Percentiles rank a stretch among this genome's conserved stretches.
Conservation (phyloP, 2,329 filamentous ascomycete genomes). For the Ceratocystis cacaofunesta region DNA sequence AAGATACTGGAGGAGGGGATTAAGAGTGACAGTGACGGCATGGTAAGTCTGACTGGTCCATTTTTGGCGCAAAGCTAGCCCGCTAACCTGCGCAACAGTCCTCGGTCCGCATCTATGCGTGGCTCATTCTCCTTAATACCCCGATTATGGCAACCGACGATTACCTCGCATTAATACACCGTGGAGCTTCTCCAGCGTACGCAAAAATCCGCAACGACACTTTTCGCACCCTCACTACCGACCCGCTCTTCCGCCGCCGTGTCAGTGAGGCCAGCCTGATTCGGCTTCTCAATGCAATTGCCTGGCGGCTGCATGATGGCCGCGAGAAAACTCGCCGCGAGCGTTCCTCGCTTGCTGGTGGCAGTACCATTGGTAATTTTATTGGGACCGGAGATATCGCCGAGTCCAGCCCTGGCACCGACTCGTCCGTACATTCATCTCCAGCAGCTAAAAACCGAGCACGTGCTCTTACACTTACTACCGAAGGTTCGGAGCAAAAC, state of each 20-base stretch:
- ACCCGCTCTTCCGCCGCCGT: slow-evolving; percentile 88
- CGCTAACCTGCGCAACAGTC: slow-evolving; percentile 41
- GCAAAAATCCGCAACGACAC: slow-evolving; percentile 97
- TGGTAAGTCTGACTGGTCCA: slow-evolving; percentile 39
- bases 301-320: slow-evolving; percentile 81
- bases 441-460: slow-evolving; percentile 33
- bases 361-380: slow-evolving; percentile 20
- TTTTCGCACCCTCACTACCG: slow-evolving; percentile 88
- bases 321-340: slow-evolving; percentile 34
- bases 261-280: slow-evolving; percentile 94
- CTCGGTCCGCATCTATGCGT: slow-evolving; percentile 82
- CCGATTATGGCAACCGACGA: slow-evolving; percentile 71
- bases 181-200: slow-evolving; percentile 86
- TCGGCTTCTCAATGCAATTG: slow-evolving; percentile 82
- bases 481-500: slow-evolving; percentile 44
- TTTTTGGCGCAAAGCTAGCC: not conserved
- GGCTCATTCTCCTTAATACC: slow-evolving; percentile 84
- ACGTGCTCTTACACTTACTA: slow-evolving; percentile 45
- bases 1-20: slow-evolving; percentile 63
- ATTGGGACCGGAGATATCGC: slow-evolving; percentile 22
- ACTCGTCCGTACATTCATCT: slow-evolving; percentile 17
- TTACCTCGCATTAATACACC: slow-evolving; percentile 81
- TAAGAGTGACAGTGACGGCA: slow-evolving; percentile 64
- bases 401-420: not conserved
- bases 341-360: slow-evolving; percentile 20